These are phyloP conservation scores for Pterulicium gracile DNA, from an alignment of 1,284 basidiomycete species.

Conservation along the genomic window DNA sequence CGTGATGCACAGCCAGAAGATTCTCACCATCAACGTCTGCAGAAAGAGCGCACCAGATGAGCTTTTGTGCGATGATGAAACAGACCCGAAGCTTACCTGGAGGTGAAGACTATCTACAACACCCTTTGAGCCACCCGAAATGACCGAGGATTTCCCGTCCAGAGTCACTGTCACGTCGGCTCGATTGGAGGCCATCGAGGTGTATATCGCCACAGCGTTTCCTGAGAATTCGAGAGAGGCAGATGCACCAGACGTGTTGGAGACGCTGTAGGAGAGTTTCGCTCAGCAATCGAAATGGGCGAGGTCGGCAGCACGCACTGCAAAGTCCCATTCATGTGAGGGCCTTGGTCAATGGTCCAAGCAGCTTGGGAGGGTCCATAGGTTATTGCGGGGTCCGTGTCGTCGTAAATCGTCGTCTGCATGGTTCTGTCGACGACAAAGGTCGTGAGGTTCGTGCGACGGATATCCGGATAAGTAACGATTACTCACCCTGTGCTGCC, in stretches of 20 bases:
- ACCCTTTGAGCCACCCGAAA: slow-evolving; percentile 25
- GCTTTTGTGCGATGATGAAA: slow-evolving; percentile 4
- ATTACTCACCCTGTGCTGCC: slow-evolving; percentile 25
- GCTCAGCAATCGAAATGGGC: too few relatives aligned
- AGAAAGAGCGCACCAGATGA: slow-evolving; percentile 8
- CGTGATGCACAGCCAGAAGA: not conserved
- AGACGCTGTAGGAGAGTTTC: slow-evolving; percentile 25
- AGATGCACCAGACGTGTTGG: slow-evolving; percentile 26
- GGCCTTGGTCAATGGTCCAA: slow-evolving; percentile 22
- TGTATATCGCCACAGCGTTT: slow-evolving; percentile 39
- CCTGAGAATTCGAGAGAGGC: slow-evolving; percentile 35
- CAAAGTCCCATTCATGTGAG: slow-evolving; percentile 23
- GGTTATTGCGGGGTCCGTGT: slow-evolving; percentile 24
- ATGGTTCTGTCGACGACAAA: too few relatives aligned
- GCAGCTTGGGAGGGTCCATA: slow-evolving; percentile 27
- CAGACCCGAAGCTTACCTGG: slow-evolving; percentile 19
- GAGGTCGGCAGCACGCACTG: slow-evolving; percentile 23
- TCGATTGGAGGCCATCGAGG: slow-evolving; percentile 37
- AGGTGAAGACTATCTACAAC: slow-evolving; percentile 23
- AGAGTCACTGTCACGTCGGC: slow-evolving; percentile 32
- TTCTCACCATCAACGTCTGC: slow-evolving; percentile 33
- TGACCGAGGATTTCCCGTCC: slow-evolving; percentile 25
- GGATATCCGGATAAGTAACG: not conserved
- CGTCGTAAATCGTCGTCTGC: slow-evolving; percentile 24
- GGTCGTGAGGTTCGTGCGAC: too few relatives aligned